Conservation (phyloP, 345 rosid species). For the Brassica incana region DNA sequence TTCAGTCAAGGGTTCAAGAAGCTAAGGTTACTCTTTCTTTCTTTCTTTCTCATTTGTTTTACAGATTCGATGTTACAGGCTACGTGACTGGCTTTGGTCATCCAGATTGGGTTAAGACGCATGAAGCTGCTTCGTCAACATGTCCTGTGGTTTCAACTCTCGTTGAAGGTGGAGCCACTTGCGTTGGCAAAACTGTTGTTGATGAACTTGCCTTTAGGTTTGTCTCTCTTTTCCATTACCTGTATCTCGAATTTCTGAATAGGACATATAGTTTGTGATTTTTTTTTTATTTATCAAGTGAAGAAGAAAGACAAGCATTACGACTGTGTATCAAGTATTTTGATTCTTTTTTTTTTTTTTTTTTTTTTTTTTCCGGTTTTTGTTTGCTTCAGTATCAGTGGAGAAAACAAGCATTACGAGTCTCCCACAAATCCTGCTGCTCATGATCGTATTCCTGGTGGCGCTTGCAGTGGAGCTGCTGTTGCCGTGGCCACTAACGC, state of each 20-base stretch:
- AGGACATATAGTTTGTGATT: background rate
- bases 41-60: slow-evolving; percentile 14
- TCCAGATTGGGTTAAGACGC: slow-evolving; percentile 88
- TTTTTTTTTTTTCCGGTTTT: background rate
- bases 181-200: slow-evolving; percentile 85
- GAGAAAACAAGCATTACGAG: slow-evolving; percentile 81
- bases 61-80: slow-evolving; percentile 87
- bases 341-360: background rate
- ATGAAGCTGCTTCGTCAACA: slow-evolving; percentile 63
- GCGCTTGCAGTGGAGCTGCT: slow-evolving; percentile 93
- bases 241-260: background rate
- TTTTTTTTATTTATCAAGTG: background rate
- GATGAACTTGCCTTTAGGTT: slow-evolving; percentile 87
- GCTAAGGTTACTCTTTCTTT: slow-evolving; percentile 2
- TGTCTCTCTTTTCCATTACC: slow-evolving; percentile 3
- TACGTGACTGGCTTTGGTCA: slow-evolving; percentile 89
- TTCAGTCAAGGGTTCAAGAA: background rate
- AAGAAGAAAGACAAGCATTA: background rate
- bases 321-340: background rate
- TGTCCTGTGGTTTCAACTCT: slow-evolving; percentile 65
- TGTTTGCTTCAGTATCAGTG: slow-evolving; percentile 65
- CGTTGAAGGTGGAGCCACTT: slow-evolving; percentile 93
- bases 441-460: slow-evolving; percentile 75
- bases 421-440: slow-evolving; percentile 89
- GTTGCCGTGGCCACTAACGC: slow-evolving; percentile 85